These are phyloP conservation scores for Amanita fuliginea DNA, from an alignment of 768 basidiomycete genomes.

Conservation along the genomic window DNA sequence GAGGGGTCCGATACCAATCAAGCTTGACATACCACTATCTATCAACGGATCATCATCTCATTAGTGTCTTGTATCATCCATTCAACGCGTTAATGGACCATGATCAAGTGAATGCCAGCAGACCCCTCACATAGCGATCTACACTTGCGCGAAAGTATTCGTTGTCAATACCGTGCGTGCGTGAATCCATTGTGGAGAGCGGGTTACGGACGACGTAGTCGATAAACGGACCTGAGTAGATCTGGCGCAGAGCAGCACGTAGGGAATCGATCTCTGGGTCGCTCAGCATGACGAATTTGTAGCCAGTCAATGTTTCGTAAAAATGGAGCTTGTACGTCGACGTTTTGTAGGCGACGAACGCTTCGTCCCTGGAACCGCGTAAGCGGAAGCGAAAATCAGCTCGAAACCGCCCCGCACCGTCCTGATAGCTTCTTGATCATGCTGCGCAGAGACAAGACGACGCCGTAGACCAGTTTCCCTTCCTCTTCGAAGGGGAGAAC, in stretches of 20 bases:
- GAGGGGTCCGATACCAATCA: conserved; percentile 16
- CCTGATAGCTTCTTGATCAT: conserved; percentile 94
- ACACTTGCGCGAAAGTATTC: conserved; percentile 79
- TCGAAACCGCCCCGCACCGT: conserved; percentile 33
- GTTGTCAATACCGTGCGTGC: conserved; percentile 81
- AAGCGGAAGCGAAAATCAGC: background rate
- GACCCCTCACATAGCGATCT: conserved; percentile 63
- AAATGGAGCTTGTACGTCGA: conserved; percentile 90
- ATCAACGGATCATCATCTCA: conserved; percentile 5
- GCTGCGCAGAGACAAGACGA: conserved; percentile 80
- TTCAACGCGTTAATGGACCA: background rate
- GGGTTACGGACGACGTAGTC: conserved; percentile 94
- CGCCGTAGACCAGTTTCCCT: conserved; percentile 93
- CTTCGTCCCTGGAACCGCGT: conserved; percentile 38
- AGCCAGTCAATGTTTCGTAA: conserved; percentile 84
- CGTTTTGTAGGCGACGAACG: conserved; percentile 84
- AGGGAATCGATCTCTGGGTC: conserved; percentile 80
- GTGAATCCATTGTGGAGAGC: conserved; percentile 72
- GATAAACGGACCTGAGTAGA: conserved; percentile 89
- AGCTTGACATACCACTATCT: conserved; percentile 5
- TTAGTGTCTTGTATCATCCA: conserved; percentile 1
- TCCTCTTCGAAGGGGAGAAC: conserved; percentile 93
- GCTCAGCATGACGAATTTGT: conserved; percentile 92
- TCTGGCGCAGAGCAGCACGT: conserved; percentile 72
- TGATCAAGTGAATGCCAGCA: conserved; percentile 29